These are phyloP conservation scores for Zalaria obscura DNA, from an alignment of 2,329 filamentous ascomycete genomes.

Conservation along the genomic window DNA sequence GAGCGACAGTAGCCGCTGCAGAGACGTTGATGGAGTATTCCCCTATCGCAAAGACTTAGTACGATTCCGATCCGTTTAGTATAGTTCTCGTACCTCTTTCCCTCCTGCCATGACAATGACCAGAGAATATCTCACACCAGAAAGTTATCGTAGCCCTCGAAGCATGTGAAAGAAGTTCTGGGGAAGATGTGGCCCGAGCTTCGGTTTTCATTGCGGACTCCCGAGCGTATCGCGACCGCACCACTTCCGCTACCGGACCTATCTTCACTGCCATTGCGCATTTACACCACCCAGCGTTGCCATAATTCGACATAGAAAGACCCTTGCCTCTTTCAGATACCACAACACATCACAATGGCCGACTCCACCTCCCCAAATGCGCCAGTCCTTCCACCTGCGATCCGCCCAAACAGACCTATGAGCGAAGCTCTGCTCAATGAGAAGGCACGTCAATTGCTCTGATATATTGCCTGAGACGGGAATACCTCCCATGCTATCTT, in stretches of 20 bases:
- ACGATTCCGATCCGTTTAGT: no score
- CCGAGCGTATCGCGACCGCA: neutral
- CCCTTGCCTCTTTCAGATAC: neutral
- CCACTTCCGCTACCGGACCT: neutral
- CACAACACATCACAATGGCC: constrained; percentile 35
- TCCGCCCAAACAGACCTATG: constrained; percentile 63
- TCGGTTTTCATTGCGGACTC: constrained; percentile 1
- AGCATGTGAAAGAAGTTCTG: constrained; percentile 1
- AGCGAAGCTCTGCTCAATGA: constrained; percentile 98
- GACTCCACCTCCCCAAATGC: constrained; percentile 36
- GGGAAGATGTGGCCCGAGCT: constrained; percentile 3
- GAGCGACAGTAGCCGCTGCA: constrained; percentile 24
- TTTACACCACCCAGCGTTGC: neutral
- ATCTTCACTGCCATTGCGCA: neutral
- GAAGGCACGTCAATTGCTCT: constrained; percentile 52
- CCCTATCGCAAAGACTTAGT: no score
- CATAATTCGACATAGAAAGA: no score
- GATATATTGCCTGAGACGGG: neutral
- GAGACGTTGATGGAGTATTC: constrained; percentile 7
- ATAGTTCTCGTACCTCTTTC: neutral
- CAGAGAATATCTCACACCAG: no score
- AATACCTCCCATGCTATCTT: neutral
- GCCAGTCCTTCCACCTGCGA: constrained; percentile 46
- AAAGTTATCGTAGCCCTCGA: neutral
- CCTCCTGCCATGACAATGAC: neutral